These are phyloP conservation scores for Penicillium turbatum DNA, from an alignment of 495 filamentous ascomycete genomes.

Conservation along the genomic window DNA sequence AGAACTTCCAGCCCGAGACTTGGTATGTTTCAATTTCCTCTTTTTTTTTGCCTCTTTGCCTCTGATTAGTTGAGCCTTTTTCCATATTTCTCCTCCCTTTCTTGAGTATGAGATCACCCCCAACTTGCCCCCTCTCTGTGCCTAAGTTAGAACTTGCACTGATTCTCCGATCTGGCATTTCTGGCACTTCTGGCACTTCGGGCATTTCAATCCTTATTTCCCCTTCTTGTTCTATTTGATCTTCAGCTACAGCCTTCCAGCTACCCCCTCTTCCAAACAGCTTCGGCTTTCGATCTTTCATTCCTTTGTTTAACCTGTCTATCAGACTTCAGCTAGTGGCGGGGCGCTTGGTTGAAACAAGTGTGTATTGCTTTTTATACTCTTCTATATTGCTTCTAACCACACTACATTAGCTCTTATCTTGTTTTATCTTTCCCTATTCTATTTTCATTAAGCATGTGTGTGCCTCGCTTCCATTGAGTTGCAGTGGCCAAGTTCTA, in stretches of 20 bases:
- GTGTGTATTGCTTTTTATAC: slow-evolving; percentile 1
- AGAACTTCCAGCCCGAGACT: slow-evolving; percentile 20
- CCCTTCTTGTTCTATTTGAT: neutral
- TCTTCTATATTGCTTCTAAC: neutral
- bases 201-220: neutral
- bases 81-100: slow-evolving; percentile 8
- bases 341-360: neutral
- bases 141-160: slow-evolving; percentile 12
- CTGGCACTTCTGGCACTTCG: neutral
- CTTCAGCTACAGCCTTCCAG: slow-evolving; percentile 1
- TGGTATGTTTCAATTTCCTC: slow-evolving; percentile 18
- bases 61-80: slow-evolving; percentile 8
- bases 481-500: slow-evolving; percentile 29
- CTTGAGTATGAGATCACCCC: slow-evolving; percentile 10
- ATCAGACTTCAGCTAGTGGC: neutral
- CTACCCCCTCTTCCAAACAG: neutral
- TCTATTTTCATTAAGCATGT: slow-evolving; percentile 26
- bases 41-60: slow-evolving; percentile 15
- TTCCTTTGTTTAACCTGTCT: neutral
- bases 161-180: neutral
- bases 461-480: slow-evolving; percentile 29
- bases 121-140: slow-evolving; percentile 6
- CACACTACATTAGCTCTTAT: neutral
- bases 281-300: neutral
- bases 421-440: neutral